Evolutionary conservation across 805 yeast species (phyloP).

Genomic region (Pichia nanzhaoensis): DNA sequence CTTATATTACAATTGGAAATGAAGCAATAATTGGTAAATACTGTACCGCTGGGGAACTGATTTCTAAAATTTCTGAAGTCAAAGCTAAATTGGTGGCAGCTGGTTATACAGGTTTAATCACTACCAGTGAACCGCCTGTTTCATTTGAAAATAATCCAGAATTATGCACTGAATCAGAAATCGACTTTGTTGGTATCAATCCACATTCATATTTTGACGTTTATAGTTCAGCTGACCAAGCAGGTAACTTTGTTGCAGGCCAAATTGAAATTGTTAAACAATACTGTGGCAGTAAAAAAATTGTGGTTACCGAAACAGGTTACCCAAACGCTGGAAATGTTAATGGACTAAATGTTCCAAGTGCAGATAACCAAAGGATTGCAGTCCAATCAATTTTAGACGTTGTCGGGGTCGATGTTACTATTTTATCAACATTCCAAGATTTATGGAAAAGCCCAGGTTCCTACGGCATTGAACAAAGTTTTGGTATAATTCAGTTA

Average conservation of each 20-base stretch:
- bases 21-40: constrained; percentile 71
- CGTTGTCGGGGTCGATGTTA: constrained; percentile 50
- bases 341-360: constrained; percentile 72
- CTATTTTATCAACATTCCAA: constrained; percentile 72
- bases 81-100: constrained; percentile 50
- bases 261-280: constrained; percentile 51
- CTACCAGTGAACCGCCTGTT: constrained; percentile 90
- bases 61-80: constrained; percentile 57
- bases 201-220: constrained; percentile 81
- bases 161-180: constrained; percentile 60
- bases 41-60: constrained; percentile 54
- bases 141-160: constrained; percentile 54
- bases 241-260: constrained; percentile 64
- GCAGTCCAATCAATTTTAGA: constrained; percentile 63
- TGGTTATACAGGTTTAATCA: constrained; percentile 70
- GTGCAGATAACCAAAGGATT: constrained; percentile 56
- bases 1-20: constrained; percentile 76
- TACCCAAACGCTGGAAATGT: constrained; percentile 71
- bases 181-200: constrained; percentile 82
- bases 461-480: constrained; percentile 76
- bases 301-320: constrained; percentile 79
- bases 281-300: constrained; percentile 49
- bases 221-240: constrained; percentile 49
- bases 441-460: constrained; percentile 90
- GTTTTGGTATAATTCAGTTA: constrained; percentile 58